Evolutionary conservation across 2,329 filamentous ascomycete species (phyloP).

Genomic region (Penicillium sp.): DNA sequence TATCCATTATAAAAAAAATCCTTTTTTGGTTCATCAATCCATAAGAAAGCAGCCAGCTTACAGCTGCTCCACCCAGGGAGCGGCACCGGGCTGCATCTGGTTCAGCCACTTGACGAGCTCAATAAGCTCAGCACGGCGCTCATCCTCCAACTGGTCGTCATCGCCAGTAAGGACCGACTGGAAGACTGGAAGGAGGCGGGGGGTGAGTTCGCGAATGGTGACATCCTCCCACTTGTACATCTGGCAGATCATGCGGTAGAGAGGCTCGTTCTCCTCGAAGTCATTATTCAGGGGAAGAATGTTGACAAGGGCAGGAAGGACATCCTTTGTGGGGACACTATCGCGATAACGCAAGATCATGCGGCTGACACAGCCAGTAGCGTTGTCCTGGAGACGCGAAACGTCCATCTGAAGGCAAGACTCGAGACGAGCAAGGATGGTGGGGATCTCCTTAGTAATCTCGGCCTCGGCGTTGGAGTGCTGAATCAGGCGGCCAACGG

Average conservation of each 20-base stretch:
- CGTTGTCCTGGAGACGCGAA: conserved; percentile 85
- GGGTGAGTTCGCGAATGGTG: conserved; percentile 47
- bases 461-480: conserved; percentile 73
- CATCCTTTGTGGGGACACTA: conserved; percentile 73
- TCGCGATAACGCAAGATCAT: conserved; percentile 92
- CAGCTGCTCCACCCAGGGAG: conserved; percentile 42
- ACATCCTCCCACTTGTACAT: conserved; percentile 60
- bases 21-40: conserved; percentile 18
- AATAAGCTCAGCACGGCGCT: conserved; percentile 47
- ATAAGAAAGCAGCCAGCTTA: conserved; percentile 24
- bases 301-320: conserved; percentile 75
- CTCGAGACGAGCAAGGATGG: conserved; percentile 82
- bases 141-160: conserved; percentile 49
- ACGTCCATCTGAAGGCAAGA: conserved; percentile 74
- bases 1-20: conserved; percentile 28
- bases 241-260: conserved; percentile 85
- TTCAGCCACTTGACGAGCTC: conserved; percentile 52
- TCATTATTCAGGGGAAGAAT: conserved; percentile 88
- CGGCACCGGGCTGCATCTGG: conserved; percentile 43
- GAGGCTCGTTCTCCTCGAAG: conserved; percentile 92
- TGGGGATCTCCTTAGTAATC: conserved; percentile 71
- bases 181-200: conserved; percentile 49
- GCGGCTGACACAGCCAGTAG: conserved; percentile 82
- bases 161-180: conserved; percentile 48
- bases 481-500: conserved; percentile 78